Percentiles rank a stretch among this genome's conserved stretches.
Evolutionary conservation across 23 red algal species (phyloP).

Genomic region (Gracilaria domingensis): DNA sequence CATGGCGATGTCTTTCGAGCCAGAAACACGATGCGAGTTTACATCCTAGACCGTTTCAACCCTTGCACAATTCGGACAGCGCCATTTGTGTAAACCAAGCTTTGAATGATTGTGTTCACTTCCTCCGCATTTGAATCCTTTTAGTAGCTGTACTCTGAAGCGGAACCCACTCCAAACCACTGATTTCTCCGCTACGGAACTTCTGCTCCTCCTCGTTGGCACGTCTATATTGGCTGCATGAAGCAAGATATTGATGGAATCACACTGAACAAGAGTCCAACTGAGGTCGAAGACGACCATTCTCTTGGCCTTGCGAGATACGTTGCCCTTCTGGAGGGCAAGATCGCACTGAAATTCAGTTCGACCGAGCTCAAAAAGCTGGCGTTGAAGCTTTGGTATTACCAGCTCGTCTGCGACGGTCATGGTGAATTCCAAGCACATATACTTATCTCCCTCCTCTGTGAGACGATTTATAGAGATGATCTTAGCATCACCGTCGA

Average conservation of each 20-base stretch:
- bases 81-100: slow-evolving; percentile 84
- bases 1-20: slow-evolving; percentile 76
- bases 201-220: not conserved
- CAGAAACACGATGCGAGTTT: slow-evolving; percentile 87
- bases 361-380: slow-evolving; percentile 68
- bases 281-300: slow-evolving; percentile 98
- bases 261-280: slow-evolving; percentile 94
- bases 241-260: slow-evolving; percentile 84
- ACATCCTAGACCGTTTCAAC: slow-evolving; percentile 83
- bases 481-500: slow-evolving; percentile 46
- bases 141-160: slow-evolving; percentile 35
- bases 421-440: slow-evolving; percentile 68
- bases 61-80: slow-evolving; percentile 81
- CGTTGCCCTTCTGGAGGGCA: slow-evolving; percentile 82
- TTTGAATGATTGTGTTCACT: slow-evolving; percentile 21
- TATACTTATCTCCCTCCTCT: slow-evolving; percentile 59
- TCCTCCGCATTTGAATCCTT: slow-evolving; percentile 16
- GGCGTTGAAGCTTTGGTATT: slow-evolving; percentile 13
- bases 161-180: slow-evolving; percentile 58
- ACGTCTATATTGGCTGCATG: slow-evolving; percentile 57
- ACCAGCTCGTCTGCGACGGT: slow-evolving; percentile 17
- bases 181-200: slow-evolving; percentile 27
- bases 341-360: slow-evolving; percentile 67
- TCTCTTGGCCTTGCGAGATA: slow-evolving; percentile 85
- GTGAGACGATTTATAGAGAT: slow-evolving; percentile 58